Conservation (phyloP, 176 grass and related monocot genomes). For the Microstegium vimineum region DNA sequence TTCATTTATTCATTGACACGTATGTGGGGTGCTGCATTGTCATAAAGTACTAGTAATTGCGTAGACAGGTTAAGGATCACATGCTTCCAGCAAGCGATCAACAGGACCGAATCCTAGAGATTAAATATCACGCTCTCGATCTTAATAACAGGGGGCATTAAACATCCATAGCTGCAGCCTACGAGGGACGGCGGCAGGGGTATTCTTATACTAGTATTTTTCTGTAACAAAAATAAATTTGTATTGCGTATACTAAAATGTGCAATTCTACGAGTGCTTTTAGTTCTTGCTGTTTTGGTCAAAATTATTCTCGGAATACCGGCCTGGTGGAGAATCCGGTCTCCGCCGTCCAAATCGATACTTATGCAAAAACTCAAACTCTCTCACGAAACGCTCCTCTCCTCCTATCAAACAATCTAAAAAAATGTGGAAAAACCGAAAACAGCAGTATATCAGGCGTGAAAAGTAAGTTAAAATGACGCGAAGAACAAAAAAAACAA, state of each 20-base stretch:
- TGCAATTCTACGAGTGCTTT: not conserved
- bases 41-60: not conserved
- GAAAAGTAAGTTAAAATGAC: not conserved
- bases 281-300: not conserved
- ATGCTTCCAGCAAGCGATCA: constrained; percentile 12
- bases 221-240: not conserved
- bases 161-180: not conserved
- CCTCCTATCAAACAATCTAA: not conserved
- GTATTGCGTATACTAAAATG: not conserved
- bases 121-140: constrained; percentile 12
- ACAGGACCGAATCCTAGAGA: not conserved
- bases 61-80: not conserved
- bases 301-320: not conserved
- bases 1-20: constrained; percentile 13
- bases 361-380: not conserved
- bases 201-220: not conserved
- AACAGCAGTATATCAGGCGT: not conserved
- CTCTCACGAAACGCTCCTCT: not conserved
- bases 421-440: not conserved
- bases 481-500: not conserved
- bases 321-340: not conserved
- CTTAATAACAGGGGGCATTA: not conserved
- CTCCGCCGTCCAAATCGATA: not conserved
- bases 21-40: not conserved
- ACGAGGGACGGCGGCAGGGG: not conserved